Evolutionary conservation across 2,329 filamentous ascomycete genomes (phyloP), one percentile per base, ranked within the genome.

Genomic region (Neonectria faginata): DNA sequence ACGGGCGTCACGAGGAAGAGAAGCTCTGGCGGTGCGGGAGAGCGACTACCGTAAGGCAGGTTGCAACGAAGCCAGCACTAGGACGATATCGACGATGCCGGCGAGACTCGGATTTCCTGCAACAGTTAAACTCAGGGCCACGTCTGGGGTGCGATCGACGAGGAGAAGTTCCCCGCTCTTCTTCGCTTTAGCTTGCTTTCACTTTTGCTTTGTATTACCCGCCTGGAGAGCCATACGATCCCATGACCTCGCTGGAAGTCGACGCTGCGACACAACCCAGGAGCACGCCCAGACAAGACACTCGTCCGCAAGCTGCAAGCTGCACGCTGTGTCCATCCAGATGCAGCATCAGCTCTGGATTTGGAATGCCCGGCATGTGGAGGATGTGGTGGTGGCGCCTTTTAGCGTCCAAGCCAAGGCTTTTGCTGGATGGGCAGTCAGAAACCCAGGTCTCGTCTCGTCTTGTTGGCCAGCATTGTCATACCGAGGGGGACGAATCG

Each of bases 71-170:
- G 50, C 48, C 27, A 33, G 29, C 62, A 68, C 67, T 68, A 71
- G 56, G 60, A 71, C 66, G 59, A 64, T 65, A 67, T 68, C 47
- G 62, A 67, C 29, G 57, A 69, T 69, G 58, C 67, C 60, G 70
- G 61, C 56, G 39, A 66, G 51, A 56, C 59, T 70, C 64, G 70
- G 70, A 59, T 73, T 73, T 55, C 70, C 66, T 57, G 59, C 52
- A 64, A 65, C 53, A 69, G 69, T 67, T 68, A 70, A 51, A 72
- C 57, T 66, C 68, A 70, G 70, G 70, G 63, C 70, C 67, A 51
- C 50, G 41, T 54, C 52, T 60, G 64, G 62, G 42, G 51, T 39
- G 61, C 39, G 63, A 67, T 70, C 60, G 42, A 54, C 63, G 44
- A 22, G 53, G 36, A 33, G 7, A 36, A 20, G 51, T 41, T n/a